phyloP scores from a whole-genome alignment of 2,329 filamentous ascomycete genomes.

The Reticulascus tulasneorum region DNA sequence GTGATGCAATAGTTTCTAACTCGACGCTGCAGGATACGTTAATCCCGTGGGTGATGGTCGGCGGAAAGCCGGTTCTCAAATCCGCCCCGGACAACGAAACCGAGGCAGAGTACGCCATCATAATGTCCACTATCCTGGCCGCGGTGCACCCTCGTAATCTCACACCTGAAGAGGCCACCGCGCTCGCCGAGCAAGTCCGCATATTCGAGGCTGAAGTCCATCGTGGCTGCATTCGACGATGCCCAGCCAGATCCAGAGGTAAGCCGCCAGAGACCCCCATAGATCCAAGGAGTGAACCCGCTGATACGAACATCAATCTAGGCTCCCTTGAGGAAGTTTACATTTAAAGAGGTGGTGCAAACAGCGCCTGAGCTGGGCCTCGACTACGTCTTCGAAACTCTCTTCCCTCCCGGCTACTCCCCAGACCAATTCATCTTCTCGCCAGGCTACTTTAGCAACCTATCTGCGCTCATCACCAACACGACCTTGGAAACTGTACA shows the following conservation, averaged over 20 bases:
- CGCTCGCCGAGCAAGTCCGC: no score
- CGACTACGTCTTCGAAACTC: slow-evolving; percentile 43
- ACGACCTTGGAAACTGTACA: slow-evolving; percentile 53
- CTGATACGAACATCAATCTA: neutral
- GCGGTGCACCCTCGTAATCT: slow-evolving; percentile 8
- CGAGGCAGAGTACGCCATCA: neutral
- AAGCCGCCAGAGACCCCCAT: no score
- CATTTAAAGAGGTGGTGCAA: slow-evolving; percentile 46
- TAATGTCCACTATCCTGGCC: slow-evolving; percentile 3
- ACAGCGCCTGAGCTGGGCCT: slow-evolving; percentile 55
- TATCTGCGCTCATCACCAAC: slow-evolving; percentile 51
- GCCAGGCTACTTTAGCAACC: slow-evolving; percentile 55
- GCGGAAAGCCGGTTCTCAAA: slow-evolving; percentile 1
- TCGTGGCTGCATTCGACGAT: no score
- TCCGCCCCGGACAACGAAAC: slow-evolving; percentile 4
- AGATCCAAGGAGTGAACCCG: no score
- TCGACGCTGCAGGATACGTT: slow-evolving; percentile 52
- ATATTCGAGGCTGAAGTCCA: no score
- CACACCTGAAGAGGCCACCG: no score
- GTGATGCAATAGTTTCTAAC: slow-evolving; percentile 51
- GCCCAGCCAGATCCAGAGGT: no score
- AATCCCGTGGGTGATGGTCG: slow-evolving; percentile 3
- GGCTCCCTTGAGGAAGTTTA: slow-evolving; percentile 13
- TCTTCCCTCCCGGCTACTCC: slow-evolving; percentile 42
- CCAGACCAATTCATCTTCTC: slow-evolving; percentile 36